Evolutionary conservation across 305 asterid genomes (phyloP).

Genomic region (Fraxinus velutina): DNA sequence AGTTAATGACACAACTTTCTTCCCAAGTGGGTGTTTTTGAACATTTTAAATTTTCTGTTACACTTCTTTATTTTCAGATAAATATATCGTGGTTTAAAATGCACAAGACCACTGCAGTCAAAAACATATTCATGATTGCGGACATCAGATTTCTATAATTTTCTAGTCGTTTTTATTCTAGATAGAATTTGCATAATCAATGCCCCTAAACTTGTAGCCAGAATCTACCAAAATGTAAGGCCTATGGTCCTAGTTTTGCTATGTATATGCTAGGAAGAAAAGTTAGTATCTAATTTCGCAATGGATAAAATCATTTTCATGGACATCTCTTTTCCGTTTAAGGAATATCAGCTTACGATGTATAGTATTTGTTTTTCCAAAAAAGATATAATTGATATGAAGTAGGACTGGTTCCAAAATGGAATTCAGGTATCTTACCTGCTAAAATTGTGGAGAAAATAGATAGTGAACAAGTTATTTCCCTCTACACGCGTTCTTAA

Average conservation of each 20-base stretch:
- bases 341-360: not conserved
- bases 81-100: not conserved
- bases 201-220: not conserved
- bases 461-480: not conserved
- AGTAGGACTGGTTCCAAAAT: conserved; percentile 7
- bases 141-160: not conserved
- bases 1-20: conserved; percentile 80
- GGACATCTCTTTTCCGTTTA: not conserved
- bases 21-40: conserved; percentile 66
- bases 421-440: conserved; percentile 9
- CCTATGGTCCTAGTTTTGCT: not conserved
- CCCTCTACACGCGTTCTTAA: not conserved
- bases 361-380: not conserved
- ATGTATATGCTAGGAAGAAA: not conserved
- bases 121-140: not conserved
- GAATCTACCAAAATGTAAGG: not conserved
- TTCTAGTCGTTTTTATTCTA: not conserved
- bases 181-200: not conserved
- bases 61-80: not conserved
- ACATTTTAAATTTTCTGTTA: not conserved
- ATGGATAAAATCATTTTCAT: not conserved
- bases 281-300: conserved; percentile 2
- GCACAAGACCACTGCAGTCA: not conserved
- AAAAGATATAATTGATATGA: not conserved
- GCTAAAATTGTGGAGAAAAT: not conserved